Evolutionary conservation across 1,284 basidiomycete species (phyloP).

Genomic region (Sanguinoderma infundibulare): DNA sequence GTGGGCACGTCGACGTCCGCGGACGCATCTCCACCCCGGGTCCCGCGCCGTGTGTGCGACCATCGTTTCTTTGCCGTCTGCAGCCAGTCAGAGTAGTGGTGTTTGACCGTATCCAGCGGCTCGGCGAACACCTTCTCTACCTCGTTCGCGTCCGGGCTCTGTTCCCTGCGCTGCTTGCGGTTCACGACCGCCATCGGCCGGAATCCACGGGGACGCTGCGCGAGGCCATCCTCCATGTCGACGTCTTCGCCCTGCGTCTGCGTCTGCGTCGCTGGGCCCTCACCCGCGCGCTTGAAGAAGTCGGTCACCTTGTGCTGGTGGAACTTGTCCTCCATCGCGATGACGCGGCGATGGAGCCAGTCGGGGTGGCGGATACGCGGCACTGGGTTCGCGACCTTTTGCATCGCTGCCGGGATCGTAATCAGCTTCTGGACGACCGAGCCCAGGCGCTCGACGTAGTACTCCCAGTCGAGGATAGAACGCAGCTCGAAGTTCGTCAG

Average conservation of each 20-base stretch:
- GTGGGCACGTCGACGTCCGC: slow-evolving; percentile 56
- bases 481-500: slow-evolving; percentile 91
- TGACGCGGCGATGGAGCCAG: slow-evolving; percentile 94
- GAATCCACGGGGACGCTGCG: slow-evolving; percentile 38
- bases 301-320: slow-evolving; percentile 98
- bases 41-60: slow-evolving; percentile 53
- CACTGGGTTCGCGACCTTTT: slow-evolving; percentile 96
- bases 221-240: slow-evolving; percentile 73
- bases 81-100: slow-evolving; percentile 81
- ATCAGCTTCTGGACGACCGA: slow-evolving; percentile 99
- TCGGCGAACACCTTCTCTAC: slow-evolving; percentile 34
- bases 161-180: slow-evolving; percentile 48
- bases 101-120: slow-evolving; percentile 56
- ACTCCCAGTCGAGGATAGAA: slow-evolving; percentile 96
- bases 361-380: slow-evolving; percentile 96
- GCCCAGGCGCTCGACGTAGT: slow-evolving; percentile 97
- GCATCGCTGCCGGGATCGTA: slow-evolving; percentile 98
- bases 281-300: slow-evolving; percentile 74
- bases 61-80: slow-evolving; percentile 82
- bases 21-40: slow-evolving; percentile 37
- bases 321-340: slow-evolving; percentile 92
- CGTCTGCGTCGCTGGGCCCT: slow-evolving; percentile 33
- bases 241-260: slow-evolving; percentile 36
- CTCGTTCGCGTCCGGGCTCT: slow-evolving; percentile 44
- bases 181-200: slow-evolving; percentile 55